Percentiles rank a stretch among this genome's conserved stretches.
Conservation (phyloP, 2,329 filamentous ascomycete genomes). For the Ciborinia camelliae region DNA sequence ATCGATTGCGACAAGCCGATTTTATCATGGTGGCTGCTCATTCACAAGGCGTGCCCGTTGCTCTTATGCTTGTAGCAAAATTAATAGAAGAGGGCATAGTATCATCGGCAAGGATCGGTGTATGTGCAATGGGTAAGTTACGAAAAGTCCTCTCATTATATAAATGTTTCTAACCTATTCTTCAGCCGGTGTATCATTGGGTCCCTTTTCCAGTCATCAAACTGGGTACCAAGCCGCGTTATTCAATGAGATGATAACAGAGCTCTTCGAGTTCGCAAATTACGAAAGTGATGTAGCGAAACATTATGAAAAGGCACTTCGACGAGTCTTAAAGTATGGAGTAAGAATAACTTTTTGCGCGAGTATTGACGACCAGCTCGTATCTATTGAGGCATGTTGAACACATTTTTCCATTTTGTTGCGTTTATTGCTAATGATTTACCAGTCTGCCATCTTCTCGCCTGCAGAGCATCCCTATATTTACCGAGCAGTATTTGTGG, state of each 20-base stretch:
- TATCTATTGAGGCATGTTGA: conserved; percentile 75
- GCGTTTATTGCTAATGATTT: conserved; percentile 28
- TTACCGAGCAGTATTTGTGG: conserved; percentile 92
- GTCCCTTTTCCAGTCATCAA: conserved; percentile 64
- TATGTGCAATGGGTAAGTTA: conserved; percentile 68
- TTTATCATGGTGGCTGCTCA: conserved; percentile 91
- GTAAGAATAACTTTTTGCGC: conserved; percentile 84
- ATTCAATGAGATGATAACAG: conserved; percentile 85
- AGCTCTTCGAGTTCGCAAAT: conserved; percentile 90
- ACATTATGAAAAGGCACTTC: conserved; percentile 73
- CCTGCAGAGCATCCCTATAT: conserved; percentile 88
- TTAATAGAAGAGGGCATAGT: conserved; percentile 87
- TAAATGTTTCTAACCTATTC: neutral
- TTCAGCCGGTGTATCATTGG: conserved; percentile 86
- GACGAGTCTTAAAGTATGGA: conserved; percentile 71
- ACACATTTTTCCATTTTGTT: neutral
- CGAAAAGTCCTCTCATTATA: neutral
- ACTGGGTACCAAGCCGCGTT: conserved; percentile 43
- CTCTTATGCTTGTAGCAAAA: conserved; percentile 88
- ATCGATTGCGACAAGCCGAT: conserved; percentile 82
- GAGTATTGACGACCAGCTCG: conserved; percentile 94
- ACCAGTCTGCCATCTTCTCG: conserved; percentile 76
- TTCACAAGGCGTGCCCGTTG: conserved; percentile 92
- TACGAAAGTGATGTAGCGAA: conserved; percentile 77
- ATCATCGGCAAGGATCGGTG: conserved; percentile 70